Evolutionary conservation across 2,329 filamentous ascomycete species (phyloP).

Genomic region (Botrytis tulipae): DNA sequence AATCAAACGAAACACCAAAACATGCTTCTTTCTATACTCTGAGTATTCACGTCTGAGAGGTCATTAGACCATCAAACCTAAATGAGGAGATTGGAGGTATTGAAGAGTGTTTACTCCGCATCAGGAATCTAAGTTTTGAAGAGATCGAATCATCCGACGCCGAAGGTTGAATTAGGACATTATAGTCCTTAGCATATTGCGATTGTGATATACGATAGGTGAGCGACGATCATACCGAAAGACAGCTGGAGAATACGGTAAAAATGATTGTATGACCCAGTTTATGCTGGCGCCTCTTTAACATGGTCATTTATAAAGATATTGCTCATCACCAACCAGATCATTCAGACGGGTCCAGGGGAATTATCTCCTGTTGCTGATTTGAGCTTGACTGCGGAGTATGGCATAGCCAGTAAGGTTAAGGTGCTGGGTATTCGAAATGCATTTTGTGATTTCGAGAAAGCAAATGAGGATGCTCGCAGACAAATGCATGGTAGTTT

Average conservation of each 20-base stretch:
- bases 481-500: not conserved
- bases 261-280: not conserved
- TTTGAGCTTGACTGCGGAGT: not conserved
- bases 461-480: not conserved
- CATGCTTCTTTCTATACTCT: not conserved
- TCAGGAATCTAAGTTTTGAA: not conserved
- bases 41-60: not conserved
- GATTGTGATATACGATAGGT: not conserved
- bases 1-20: not conserved
- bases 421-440: not conserved
- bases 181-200: not conserved
- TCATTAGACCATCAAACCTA: not conserved
- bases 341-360: not conserved
- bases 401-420: not conserved
- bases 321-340: conserved; percentile 9
- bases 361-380: not conserved
- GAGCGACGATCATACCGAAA: not conserved
- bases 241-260: not conserved
- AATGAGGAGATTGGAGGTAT: not conserved
- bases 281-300: conserved; percentile 18
- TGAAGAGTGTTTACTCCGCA: not conserved
- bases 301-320: conserved; percentile 11
- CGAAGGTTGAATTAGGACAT: not conserved
- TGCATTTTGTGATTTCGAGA: not conserved
- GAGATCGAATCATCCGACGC: not conserved